These are phyloP conservation scores for Collybia nuda DNA, from an alignment of 768 basidiomycete genomes.

Conservation along the genomic window DNA sequence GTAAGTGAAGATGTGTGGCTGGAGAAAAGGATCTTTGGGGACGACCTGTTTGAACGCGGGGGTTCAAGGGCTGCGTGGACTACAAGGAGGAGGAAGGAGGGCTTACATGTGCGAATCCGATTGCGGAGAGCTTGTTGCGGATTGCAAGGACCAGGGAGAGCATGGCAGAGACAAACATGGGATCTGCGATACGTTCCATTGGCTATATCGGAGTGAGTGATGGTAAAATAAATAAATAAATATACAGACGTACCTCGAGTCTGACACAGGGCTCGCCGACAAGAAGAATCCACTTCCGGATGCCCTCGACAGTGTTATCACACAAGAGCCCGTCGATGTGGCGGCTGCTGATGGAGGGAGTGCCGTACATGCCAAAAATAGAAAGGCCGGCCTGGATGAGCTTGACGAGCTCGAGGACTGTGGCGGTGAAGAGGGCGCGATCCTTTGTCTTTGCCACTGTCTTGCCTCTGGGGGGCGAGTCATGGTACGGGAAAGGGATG, in stretches of 20 bases:
- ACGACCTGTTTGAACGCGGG: conserved; percentile 25
- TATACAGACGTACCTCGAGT: conserved; percentile 51
- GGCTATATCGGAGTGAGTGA: conserved; percentile 37
- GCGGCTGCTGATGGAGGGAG: conserved; percentile 12
- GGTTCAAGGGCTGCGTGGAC: neutral
- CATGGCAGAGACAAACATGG: conserved; percentile 66
- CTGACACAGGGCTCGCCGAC: conserved; percentile 62
- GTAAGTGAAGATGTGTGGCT: conserved; percentile 56
- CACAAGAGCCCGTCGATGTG: conserved; percentile 71
- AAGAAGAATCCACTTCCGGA: conserved; percentile 64
- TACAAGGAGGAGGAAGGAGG: neutral
- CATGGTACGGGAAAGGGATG: conserved; percentile 14
- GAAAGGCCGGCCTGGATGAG: conserved; percentile 70
- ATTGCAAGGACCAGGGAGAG: conserved; percentile 66
- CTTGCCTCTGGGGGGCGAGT: neutral
- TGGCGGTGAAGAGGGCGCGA: conserved; percentile 50
- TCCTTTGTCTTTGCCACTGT: conserved; percentile 30
- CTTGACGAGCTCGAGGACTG: conserved; percentile 76
- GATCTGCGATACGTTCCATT: conserved; percentile 74
- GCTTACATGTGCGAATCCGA: conserved; percentile 45
- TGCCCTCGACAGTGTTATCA: conserved; percentile 71
- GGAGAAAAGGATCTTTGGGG: conserved; percentile 79
- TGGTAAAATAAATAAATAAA: neutral
- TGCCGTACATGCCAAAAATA: conserved; percentile 63
- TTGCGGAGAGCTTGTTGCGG: conserved; percentile 67